Conservation (phyloP, 2,329 filamentous ascomycete species). For the Shiraia bambusicola region DNA sequence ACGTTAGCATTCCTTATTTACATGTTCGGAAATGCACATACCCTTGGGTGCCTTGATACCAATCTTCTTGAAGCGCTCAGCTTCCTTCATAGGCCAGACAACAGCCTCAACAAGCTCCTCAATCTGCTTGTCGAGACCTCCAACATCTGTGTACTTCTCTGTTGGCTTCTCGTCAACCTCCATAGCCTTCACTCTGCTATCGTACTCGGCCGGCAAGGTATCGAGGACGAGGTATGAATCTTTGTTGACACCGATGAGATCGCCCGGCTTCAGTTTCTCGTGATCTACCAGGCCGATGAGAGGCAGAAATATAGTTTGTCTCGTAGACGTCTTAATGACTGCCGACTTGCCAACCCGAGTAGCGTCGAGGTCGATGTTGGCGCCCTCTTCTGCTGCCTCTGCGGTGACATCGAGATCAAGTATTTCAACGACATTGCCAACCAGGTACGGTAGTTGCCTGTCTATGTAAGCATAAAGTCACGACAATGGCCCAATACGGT, state of each 20-base stretch:
- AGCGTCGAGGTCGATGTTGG: conserved; percentile 97
- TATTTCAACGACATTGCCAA: conserved; percentile 97
- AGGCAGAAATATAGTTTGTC: conserved; percentile 97
- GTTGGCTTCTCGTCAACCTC: conserved; percentile 99
- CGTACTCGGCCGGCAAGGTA: conserved; percentile 94
- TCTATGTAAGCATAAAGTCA: conserved; percentile 7
- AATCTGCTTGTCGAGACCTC: conserved; percentile 97
- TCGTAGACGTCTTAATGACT: conserved; percentile 98
- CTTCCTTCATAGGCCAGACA: conserved; percentile 99
- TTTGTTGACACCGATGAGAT: conserved; percentile 98
- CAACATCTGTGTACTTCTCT: conserved; percentile 97
- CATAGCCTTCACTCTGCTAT: conserved; percentile 99
- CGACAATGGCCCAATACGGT: conserved; percentile 2
- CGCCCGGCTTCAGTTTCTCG: conserved; percentile 89
- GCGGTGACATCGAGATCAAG: conserved; percentile 94
- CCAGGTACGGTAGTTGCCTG: conserved; percentile 96
- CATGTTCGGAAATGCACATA: conserved; percentile 48
- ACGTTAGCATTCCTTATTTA: conserved; percentile 7
- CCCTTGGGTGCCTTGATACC: conserved; percentile 99
- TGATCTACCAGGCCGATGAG: conserved; percentile 96
- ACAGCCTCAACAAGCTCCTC: conserved; percentile 98
- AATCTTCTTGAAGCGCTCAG: conserved; percentile 98
- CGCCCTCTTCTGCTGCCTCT: conserved; percentile 94
- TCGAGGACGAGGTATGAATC: conserved; percentile 97
- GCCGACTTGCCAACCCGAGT: conserved; percentile 96